Percentiles rank a stretch among this genome's conserved stretches.
phyloP scores from a whole-genome alignment of 225 moss, liverwort and hornwort species.

The Anthoceros angustus region DNA sequence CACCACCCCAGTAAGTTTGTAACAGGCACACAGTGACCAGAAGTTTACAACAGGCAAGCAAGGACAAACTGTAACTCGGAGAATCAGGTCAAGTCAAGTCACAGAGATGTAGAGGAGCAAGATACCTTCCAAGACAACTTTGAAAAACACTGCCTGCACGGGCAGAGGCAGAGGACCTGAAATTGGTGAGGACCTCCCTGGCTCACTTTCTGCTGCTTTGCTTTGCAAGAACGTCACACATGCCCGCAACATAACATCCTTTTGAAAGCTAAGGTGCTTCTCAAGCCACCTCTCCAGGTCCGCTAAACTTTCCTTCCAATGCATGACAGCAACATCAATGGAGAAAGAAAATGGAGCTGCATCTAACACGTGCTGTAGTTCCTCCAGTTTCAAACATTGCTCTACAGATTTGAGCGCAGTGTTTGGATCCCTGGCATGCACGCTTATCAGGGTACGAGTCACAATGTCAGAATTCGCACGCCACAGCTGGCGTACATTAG shows the following conservation, averaged over 20 bases:
- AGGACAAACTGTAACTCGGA: too few species aligned
- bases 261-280: background rate
- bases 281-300: background rate
- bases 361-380: background rate
- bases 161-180: background rate
- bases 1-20: too few species aligned
- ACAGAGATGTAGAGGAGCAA: background rate
- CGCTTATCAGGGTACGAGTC: background rate
- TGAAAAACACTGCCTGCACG: constrained; percentile 2
- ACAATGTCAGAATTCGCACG: background rate
- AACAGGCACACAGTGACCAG: too few species aligned
- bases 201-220: background rate
- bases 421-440: background rate
- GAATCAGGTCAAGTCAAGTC: background rate
- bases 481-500: constrained; percentile 10
- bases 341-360: constrained; percentile 1
- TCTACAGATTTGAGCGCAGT: background rate
- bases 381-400: background rate
- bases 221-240: background rate
- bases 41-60: too few species aligned
- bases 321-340: background rate
- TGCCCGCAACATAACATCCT: background rate
- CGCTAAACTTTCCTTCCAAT: background rate
- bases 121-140: background rate
- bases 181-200: background rate